Percentiles rank a stretch among this genome's conserved stretches.
These are phyloP conservation scores for Euclidium syriacum DNA, from an alignment of 345 rosid species.

Conservation along the genomic window DNA sequence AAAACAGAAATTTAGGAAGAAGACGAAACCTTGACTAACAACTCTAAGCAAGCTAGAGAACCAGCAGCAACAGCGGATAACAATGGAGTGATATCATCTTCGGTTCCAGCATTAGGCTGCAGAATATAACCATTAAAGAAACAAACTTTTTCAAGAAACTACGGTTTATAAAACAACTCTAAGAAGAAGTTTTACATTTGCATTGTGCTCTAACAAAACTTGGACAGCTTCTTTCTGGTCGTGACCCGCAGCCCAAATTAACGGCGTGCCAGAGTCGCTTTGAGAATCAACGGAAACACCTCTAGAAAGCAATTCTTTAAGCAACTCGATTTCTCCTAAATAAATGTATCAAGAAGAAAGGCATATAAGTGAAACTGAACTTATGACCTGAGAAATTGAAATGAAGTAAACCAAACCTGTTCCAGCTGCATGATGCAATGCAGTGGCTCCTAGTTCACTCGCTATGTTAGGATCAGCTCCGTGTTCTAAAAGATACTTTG, in stretches of 20 bases:
- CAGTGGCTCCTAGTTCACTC: constrained; percentile 81
- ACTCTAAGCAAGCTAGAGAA: constrained; percentile 68
- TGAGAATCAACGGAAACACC: constrained; percentile 66
- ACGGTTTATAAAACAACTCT: background rate
- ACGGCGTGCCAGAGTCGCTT: constrained; percentile 88
- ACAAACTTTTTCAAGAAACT: background rate
- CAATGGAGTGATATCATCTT: constrained; percentile 75
- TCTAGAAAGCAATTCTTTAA: constrained; percentile 55
- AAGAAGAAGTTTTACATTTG: constrained; percentile 45
- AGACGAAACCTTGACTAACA: constrained; percentile 63
- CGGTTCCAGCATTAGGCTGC: constrained; percentile 90
- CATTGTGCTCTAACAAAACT: constrained; percentile 69
- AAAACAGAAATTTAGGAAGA: constrained; percentile 10
- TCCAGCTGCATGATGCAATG: constrained; percentile 90
- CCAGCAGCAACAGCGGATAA: constrained; percentile 91
- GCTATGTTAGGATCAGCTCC: constrained; percentile 71
- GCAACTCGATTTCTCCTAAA: constrained; percentile 68
- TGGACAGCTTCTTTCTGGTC: constrained; percentile 66
- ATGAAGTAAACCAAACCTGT: constrained; percentile 43
- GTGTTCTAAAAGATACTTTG: constrained; percentile 68
- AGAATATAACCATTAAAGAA: constrained; percentile 22
- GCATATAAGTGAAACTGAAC: background rate
- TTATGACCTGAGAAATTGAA: background rate
- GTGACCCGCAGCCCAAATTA: constrained; percentile 94
- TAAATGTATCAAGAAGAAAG: background rate